Conservation (phyloP, 2,329 filamentous ascomycete species). For the Cadophora sp. region DNA sequence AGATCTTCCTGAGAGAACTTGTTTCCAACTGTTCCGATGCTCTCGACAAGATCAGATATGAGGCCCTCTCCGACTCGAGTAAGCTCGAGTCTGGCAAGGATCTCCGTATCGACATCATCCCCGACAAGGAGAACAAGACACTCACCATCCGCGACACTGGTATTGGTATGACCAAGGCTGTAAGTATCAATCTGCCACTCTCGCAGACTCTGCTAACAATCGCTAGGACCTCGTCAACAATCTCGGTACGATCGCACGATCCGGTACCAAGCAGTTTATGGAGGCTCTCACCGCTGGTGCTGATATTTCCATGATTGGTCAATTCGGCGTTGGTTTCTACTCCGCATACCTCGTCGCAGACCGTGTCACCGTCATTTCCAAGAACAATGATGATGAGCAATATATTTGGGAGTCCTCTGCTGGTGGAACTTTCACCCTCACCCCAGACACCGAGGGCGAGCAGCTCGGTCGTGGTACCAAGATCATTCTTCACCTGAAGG, state of each 20-base stretch:
- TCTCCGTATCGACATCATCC: conserved; percentile 98
- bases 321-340: conserved; percentile 99
- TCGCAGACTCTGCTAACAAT: conserved; percentile 47
- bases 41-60: conserved; percentile 99
- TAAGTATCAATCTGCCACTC: conserved; percentile 59
- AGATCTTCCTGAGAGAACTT: conserved; percentile 98
- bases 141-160: conserved; percentile 96
- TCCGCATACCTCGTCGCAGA: conserved; percentile 99
- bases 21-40: conserved; percentile 99
- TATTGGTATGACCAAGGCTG: conserved; percentile 99
- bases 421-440: conserved; percentile 96
- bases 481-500: conserved; percentile 99
- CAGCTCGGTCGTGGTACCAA: conserved; percentile 93
- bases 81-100: conserved; percentile 98
- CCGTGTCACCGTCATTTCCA: conserved; percentile 92
- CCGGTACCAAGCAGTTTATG: conserved; percentile 99
- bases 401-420: conserved; percentile 99
- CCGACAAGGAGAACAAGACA: conserved; percentile 96
- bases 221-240: conserved; percentile 98
- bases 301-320: conserved; percentile 99
- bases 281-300: conserved; percentile 97
- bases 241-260: conserved; percentile 98
- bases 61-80: conserved; percentile 94
- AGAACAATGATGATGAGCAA: conserved; percentile 99
- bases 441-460: conserved; percentile 88